Conservation (phyloP, 1,284 basidiomycete genomes). For the Tylopilus orsonianus region DNA sequence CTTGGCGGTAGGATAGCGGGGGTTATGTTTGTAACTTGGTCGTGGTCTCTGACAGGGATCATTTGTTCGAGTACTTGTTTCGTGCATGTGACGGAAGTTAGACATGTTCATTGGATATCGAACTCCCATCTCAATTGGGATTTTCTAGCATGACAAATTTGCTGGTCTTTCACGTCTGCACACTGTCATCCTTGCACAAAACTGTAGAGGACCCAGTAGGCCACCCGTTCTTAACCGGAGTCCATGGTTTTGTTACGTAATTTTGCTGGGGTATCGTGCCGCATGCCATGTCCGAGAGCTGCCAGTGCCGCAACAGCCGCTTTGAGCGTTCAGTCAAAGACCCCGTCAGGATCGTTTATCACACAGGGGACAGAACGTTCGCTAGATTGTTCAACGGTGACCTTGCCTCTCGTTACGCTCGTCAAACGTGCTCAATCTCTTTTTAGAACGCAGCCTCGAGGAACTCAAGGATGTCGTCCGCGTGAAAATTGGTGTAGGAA, state of each 20-base stretch:
- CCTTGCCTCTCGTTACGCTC: not conserved
- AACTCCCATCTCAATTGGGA: not conserved
- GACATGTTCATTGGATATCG: not conserved
- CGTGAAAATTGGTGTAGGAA: slow-evolving; percentile 55
- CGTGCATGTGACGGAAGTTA: not conserved
- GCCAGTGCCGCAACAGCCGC: too few relatives aligned
- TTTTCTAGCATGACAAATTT: too few relatives aligned
- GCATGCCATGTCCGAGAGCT: slow-evolving; percentile 34
- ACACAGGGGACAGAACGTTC: slow-evolving; percentile 49
- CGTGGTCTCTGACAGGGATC: not conserved
- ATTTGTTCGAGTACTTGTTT: not conserved
- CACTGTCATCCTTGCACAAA: too few relatives aligned
- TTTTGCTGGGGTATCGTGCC: not conserved
- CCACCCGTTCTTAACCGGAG: too few relatives aligned
- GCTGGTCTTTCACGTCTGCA: too few relatives aligned
- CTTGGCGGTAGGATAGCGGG: slow-evolving; percentile 7
- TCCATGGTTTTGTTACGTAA: slow-evolving; percentile 17
- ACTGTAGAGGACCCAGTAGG: too few relatives aligned
- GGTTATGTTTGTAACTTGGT: too few relatives aligned
- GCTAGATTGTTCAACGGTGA: slow-evolving; percentile 67
- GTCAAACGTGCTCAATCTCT: slow-evolving; percentile 7
- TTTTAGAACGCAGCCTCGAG: slow-evolving; percentile 56
- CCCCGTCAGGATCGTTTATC: slow-evolving; percentile 56
- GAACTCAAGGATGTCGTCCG: slow-evolving; percentile 56
- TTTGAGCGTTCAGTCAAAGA: slow-evolving; percentile 32